Conservation (phyloP, 2,329 filamentous ascomycete genomes). For the Colletotrichum liaoningense region DNA sequence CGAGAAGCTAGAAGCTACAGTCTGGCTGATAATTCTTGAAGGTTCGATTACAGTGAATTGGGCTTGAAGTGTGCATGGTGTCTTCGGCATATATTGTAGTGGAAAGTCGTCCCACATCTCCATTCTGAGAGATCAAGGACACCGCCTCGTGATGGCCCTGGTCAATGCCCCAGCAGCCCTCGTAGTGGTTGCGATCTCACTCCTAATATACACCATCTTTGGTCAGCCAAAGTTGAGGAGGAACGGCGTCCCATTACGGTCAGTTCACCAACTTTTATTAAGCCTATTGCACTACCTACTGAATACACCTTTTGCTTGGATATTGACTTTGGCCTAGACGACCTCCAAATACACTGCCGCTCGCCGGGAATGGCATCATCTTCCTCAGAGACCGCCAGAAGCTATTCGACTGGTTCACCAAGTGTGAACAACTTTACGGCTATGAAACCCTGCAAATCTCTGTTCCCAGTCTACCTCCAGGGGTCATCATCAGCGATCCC, state of each 20-base stretch:
- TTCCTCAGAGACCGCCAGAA: conserved; percentile 70
- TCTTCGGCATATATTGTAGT: neutral
- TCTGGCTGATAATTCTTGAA: too few relatives aligned
- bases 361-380: conserved; percentile 70
- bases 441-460: conserved; percentile 71
- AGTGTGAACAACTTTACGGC: conserved; percentile 66
- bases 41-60: too few relatives aligned
- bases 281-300: neutral
- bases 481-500: conserved; percentile 72
- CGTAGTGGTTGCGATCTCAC: conserved; percentile 6
- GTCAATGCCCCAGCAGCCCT: neutral
- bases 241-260: conserved; percentile 36
- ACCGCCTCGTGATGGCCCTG: conserved; percentile 7
- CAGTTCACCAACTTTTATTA: neutral
- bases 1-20: neutral
- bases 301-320: neutral
- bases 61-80: neutral
- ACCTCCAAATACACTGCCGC: conserved; percentile 62
- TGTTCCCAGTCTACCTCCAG: conserved; percentile 71
- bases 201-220: conserved; percentile 27
- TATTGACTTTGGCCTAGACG: conserved; percentile 46
- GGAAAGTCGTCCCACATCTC: neutral
- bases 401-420: conserved; percentile 72
- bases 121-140: neutral
- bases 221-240: conserved; percentile 32